Percentiles rank a stretch among this genome's conserved stretches.
phyloP scores from a whole-genome alignment of 352 stramenopile species.

The Pythium dissotocum region DNA sequence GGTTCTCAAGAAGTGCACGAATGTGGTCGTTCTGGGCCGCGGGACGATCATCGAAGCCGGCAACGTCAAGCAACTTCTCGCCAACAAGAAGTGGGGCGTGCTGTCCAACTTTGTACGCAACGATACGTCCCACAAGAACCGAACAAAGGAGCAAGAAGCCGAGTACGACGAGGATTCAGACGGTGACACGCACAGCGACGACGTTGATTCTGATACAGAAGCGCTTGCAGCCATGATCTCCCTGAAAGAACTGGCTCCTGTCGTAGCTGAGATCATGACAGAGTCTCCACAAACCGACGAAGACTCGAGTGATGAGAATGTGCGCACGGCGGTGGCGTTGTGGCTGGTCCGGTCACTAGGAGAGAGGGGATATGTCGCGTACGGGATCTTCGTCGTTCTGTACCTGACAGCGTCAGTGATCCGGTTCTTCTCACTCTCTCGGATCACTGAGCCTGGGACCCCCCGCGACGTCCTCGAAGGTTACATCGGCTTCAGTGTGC shows the following conservation, averaged over 20 bases:
- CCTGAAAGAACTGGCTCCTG: conserved; percentile 9
- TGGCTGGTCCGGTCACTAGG: conserved; percentile 92
- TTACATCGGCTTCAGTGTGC: conserved; percentile 67
- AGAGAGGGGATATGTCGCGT: conserved; percentile 47
- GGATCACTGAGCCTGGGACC: neutral
- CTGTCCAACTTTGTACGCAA: conserved; percentile 57
- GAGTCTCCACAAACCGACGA: neutral
- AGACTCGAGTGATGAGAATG: conserved; percentile 49
- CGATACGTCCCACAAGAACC: conserved; percentile 45
- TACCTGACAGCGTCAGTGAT: conserved; percentile 3
- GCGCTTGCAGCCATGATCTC: neutral
- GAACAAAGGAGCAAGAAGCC: conserved; percentile 21
- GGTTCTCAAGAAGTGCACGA: conserved; percentile 60
- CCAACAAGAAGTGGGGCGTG: conserved; percentile 30
- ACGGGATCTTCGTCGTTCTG: conserved; percentile 35
- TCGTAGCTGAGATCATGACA: neutral
- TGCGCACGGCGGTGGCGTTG: conserved; percentile 46
- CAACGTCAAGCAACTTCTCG: conserved; percentile 18
- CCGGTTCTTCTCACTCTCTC: neutral
- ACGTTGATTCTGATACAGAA: neutral
- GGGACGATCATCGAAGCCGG: conserved; percentile 25
- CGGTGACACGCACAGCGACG: conserved; percentile 26
- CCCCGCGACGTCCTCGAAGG: conserved; percentile 54
- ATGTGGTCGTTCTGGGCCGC: conserved; percentile 59
- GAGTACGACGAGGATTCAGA: conserved; percentile 30